phyloP scores from a whole-genome alignment of 495 filamentous ascomycete species.

The Daldinia grandis region DNA sequence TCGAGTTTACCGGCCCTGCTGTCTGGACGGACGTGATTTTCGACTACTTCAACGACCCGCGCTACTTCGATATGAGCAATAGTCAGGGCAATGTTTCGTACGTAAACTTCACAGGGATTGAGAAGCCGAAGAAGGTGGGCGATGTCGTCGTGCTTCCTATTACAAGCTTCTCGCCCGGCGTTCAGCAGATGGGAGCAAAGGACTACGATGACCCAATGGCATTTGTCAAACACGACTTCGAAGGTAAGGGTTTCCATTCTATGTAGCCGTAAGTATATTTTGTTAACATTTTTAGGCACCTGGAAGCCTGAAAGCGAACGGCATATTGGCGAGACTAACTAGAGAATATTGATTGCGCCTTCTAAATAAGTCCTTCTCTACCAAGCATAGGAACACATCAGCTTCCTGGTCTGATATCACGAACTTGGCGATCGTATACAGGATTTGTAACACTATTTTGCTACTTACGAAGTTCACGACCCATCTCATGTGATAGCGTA shows the following conservation, averaged over 20 bases:
- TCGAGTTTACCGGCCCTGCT: conserved; percentile 95
- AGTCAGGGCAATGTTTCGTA: conserved; percentile 81
- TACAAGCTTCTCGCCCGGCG: conserved; percentile 95
- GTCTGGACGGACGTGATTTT: conserved; percentile 96
- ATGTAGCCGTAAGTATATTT: background rate
- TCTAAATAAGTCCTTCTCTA: background rate
- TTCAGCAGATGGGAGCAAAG: conserved; percentile 91
- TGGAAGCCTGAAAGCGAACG: conserved; percentile 80
- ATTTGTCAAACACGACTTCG: conserved; percentile 97
- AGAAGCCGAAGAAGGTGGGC: conserved; percentile 81
- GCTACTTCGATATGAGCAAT: conserved; percentile 83
- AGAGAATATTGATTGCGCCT: conserved; percentile 24
- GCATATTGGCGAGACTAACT: conserved; percentile 60
- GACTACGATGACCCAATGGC: conserved; percentile 95
- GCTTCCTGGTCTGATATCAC: conserved; percentile 4
- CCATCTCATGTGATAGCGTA: conserved; percentile 23
- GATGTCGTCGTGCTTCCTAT: conserved; percentile 95
- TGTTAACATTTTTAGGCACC: conserved; percentile 64
- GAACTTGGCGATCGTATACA: conserved; percentile 1
- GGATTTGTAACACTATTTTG: conserved; percentile 29
- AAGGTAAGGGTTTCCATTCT: conserved; percentile 65
- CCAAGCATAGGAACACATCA: conserved; percentile 1
- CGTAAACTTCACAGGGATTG: conserved; percentile 89
- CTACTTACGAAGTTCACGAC: conserved; percentile 35
- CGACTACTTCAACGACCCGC: conserved; percentile 88